Conservation (phyloP, 768 basidiomycete genomes). For the Mycena kentingensis region DNA sequence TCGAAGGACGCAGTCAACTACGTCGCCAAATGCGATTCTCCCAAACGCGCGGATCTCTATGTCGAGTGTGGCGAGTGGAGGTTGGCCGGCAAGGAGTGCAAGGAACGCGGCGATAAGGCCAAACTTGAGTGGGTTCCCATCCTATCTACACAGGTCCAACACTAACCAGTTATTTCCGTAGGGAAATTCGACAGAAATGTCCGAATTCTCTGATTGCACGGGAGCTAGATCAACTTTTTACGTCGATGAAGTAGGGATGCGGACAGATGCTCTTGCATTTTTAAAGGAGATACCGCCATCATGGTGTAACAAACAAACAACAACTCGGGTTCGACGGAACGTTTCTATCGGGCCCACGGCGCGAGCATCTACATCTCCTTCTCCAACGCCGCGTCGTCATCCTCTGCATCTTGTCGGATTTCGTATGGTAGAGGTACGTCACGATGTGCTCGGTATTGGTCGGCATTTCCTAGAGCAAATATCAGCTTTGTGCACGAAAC, state of each 20-base stretch:
- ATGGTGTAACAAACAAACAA: no score
- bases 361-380: neutral
- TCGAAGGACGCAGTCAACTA: conserved; percentile 74
- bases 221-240: conserved; percentile 68
- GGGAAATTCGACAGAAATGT: conserved; percentile 69
- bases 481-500: no score
- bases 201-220: conserved; percentile 81
- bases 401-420: conserved; percentile 51
- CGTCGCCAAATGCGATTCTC: conserved; percentile 83
- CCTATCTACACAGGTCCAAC: conserved; percentile 6
- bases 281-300: no score
- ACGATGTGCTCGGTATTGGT: conserved; percentile 86
- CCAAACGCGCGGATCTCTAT: conserved; percentile 82
- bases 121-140: conserved; percentile 73
- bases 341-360: no score
- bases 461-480: no score
- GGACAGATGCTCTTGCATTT: neutral
- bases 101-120: conserved; percentile 82
- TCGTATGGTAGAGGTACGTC: conserved; percentile 85
- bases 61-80: conserved; percentile 91
- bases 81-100: conserved; percentile 84
- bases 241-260: conserved; percentile 62
- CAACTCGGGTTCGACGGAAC: no score
- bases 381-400: conserved; percentile 39
- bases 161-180: conserved; percentile 31